phyloP scores from a whole-genome alignment of 192 early-diverging fungal species.

The Physocladia obscura region DNA sequence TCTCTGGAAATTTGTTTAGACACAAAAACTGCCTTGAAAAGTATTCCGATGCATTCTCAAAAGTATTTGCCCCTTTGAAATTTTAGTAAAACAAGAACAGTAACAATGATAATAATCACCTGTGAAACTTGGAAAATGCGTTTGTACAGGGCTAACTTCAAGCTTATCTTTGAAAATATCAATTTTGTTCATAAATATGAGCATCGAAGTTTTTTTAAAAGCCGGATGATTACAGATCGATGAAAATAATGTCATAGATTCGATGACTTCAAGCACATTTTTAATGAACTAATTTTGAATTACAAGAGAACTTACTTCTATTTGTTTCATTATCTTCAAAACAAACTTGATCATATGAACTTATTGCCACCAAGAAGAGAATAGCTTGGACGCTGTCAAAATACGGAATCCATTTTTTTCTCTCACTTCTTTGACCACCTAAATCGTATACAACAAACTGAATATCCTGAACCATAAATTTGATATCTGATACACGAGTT shows the following conservation, averaged over 20 bases:
- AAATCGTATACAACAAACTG: constrained; percentile 61
- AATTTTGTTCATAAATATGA: constrained; percentile 67
- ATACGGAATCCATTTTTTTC: constrained; percentile 65
- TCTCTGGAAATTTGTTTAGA: constrained; percentile 42
- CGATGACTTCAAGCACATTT: constrained; percentile 28
- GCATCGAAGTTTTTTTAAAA: constrained; percentile 50
- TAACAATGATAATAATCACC: constrained; percentile 28
- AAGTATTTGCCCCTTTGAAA: constrained; percentile 39
- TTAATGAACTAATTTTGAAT: constrained; percentile 56
- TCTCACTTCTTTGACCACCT: constrained; percentile 61
- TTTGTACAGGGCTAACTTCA: constrained; percentile 37
- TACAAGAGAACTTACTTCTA: constrained; percentile 19
- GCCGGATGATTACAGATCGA: constrained; percentile 43
- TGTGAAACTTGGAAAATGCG: constrained; percentile 56
- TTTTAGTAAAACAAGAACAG: not conserved
- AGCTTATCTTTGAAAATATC: constrained; percentile 61
- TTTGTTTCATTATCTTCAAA: constrained; percentile 58
- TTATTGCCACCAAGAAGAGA: constrained; percentile 63
- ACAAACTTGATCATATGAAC: constrained; percentile 59
- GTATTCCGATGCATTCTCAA: constrained; percentile 46
- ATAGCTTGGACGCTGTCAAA: constrained; percentile 64
- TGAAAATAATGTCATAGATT: constrained; percentile 38
- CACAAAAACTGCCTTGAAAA: constrained; percentile 40
- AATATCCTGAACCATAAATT: constrained; percentile 55
- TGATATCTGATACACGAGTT: constrained; percentile 64